Evolutionary conservation across 176 grass and related monocot species (phyloP), one percentile per base, ranked within the genome.

Genomic region (Raddia distichophylla): DNA sequence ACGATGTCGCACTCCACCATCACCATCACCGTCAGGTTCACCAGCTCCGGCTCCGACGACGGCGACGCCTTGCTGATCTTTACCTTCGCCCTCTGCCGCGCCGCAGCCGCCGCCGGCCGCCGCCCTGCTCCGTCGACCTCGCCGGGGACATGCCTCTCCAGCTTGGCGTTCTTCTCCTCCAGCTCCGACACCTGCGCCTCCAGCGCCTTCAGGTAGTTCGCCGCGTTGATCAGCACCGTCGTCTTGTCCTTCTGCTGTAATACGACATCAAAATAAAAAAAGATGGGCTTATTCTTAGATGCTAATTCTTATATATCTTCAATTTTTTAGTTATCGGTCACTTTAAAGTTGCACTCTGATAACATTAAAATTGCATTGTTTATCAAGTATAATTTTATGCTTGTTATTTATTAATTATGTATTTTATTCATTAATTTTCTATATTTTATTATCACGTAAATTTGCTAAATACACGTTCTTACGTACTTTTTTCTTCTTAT

Each of bases 181-280:
- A 99, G 89, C 79, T 91, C 93, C 13, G 75, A 84, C 9, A 95
- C 89, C 69, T 99, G 87, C 34, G 74, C 35, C 87, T 89, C 83
- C 57, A 99, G 67, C 34, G 69, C 72, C 76, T 85, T 93, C 34
- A 99, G 66, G 71, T 91, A 93, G 73, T 76, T 91, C 53, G 85
- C 84, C 8, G 96, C 69, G 80, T 91, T 88, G 42, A 80, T 85
- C 33, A 99, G 80, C 79, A 99, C 96, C 10, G 93, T 91, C 65
- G 91, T 93, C 79, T 95, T 99, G 87, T 99, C 96, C 86, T 93
- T 91, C 96, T 99, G 86, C n/a, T 17, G 10, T 33, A 10, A 27
- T 27, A 27, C 27, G 1, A 27, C 27, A 27, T 27, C 27, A 27
- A 27, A 27, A 27, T n/a, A 27, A 27, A 27, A 27, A 27, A 27